A percentile compares a stretch with the other conserved stretches of the same genome.
Conservation (phyloP, 495 filamentous ascomycete species). For the Neurospora sp. region DNA sequence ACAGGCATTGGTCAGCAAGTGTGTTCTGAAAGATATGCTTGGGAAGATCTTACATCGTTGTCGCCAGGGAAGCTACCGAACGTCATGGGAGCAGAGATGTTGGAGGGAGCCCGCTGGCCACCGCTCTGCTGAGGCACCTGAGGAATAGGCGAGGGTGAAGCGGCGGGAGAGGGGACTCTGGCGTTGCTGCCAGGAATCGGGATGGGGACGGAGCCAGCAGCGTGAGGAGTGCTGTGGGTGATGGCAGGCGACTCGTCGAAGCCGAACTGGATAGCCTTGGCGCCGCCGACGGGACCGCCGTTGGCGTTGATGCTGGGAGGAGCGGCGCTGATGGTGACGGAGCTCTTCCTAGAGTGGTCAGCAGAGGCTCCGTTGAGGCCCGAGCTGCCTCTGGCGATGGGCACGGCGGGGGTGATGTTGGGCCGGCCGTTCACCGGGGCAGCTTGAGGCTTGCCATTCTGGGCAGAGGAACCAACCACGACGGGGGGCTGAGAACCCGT, state of each 20-base stretch:
- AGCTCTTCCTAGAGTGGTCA: slow-evolving; percentile 74
- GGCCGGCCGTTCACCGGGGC: slow-evolving; percentile 79
- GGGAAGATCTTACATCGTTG: slow-evolving; percentile 50
- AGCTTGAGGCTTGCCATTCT: slow-evolving; percentile 71
- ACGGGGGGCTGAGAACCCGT: slow-evolving; percentile 53
- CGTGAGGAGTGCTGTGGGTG: slow-evolving; percentile 48
- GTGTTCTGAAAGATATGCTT: neutral
- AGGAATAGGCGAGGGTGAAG: slow-evolving; percentile 83
- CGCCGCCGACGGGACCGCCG: slow-evolving; percentile 50
- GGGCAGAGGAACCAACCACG: slow-evolving; percentile 65
- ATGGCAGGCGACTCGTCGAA: slow-evolving; percentile 64
- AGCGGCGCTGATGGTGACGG: slow-evolving; percentile 78
- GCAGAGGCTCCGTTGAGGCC: slow-evolving; percentile 41
- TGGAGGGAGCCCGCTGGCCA: slow-evolving; percentile 65
- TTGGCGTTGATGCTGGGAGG: slow-evolving; percentile 66
- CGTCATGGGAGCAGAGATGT: slow-evolving; percentile 54
- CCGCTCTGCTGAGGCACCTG: slow-evolving; percentile 72
- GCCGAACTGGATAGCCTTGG: slow-evolving; percentile 63
- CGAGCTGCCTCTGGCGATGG: slow-evolving; percentile 56
- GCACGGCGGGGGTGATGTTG: slow-evolving; percentile 61
- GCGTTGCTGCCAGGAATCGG: slow-evolving; percentile 56
- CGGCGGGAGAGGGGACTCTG: slow-evolving; percentile 58
- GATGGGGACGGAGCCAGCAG: slow-evolving; percentile 48
- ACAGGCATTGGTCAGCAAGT: slow-evolving; percentile 21
- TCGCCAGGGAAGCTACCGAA: slow-evolving; percentile 80